These are phyloP conservation scores for Lactuca saligna DNA, from an alignment of 129 eudicot genomes.

Conservation along the genomic window DNA sequence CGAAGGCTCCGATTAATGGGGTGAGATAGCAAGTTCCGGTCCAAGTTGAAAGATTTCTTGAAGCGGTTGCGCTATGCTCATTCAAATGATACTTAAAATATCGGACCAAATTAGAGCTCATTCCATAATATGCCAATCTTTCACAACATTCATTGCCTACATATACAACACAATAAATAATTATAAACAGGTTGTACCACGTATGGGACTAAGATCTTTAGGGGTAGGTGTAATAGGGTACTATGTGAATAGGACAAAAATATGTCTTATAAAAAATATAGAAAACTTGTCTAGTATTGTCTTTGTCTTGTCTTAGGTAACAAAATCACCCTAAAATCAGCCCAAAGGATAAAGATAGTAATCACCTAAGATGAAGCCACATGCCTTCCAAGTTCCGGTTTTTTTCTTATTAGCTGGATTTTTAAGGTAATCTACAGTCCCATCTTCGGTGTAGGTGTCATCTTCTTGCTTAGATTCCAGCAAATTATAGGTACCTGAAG, in stretches of 20 bases:
- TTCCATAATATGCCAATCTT: slow-evolving; percentile 70
- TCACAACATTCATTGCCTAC: slow-evolving; percentile 80
- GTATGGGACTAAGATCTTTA: too few species aligned
- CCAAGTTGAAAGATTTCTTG: slow-evolving; percentile 67
- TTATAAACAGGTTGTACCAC: too few species aligned
- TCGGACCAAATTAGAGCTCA: slow-evolving; percentile 64
- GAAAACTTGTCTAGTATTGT: too few species aligned
- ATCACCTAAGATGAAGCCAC: slow-evolving; percentile 67
- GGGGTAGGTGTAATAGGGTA: too few species aligned
- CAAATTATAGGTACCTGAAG: slow-evolving; percentile 25
- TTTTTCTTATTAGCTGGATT: slow-evolving; percentile 56
- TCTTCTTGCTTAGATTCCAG: slow-evolving; percentile 38
- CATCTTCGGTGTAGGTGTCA: slow-evolving; percentile 56
- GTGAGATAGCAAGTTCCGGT: slow-evolving; percentile 69
- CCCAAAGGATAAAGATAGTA: not conserved
- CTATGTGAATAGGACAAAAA: too few species aligned
- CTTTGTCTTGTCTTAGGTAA: too few species aligned
- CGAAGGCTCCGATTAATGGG: slow-evolving; percentile 67
- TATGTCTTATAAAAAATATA: too few species aligned
- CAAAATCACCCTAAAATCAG: too few species aligned
- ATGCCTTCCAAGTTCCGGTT: slow-evolving; percentile 89
- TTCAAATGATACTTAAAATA: slow-evolving; percentile 53
- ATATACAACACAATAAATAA: slow-evolving; percentile 6
- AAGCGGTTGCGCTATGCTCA: slow-evolving; percentile 55
- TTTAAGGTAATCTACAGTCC: slow-evolving; percentile 55